Conservation (phyloP, 75 land plant species). For the Cupressus sempervirens region DNA sequence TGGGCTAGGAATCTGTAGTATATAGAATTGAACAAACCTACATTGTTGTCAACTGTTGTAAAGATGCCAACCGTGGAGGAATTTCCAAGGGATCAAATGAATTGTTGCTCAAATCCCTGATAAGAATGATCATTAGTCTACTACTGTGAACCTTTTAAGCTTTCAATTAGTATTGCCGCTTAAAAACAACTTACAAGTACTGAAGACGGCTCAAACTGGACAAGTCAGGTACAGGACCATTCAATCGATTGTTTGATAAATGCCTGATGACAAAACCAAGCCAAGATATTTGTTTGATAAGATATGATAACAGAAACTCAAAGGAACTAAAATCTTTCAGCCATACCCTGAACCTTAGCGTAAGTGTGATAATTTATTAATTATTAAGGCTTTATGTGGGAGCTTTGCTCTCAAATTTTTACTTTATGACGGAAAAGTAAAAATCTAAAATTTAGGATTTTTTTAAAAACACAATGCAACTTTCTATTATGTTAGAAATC, state of each 20-base stretch:
- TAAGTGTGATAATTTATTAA: too few species aligned
- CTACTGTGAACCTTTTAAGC: background rate
- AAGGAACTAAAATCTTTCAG: background rate
- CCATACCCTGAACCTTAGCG: background rate
- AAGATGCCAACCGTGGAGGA: background rate
- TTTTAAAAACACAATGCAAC: too few species aligned
- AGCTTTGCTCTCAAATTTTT: too few species aligned
- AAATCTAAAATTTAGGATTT: too few species aligned
- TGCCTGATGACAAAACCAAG: background rate
- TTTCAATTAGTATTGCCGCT: background rate
- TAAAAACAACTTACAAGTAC: background rate
- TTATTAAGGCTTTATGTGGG: too few species aligned
- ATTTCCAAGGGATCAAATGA: background rate
- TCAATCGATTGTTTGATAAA: background rate
- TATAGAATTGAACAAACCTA: background rate
- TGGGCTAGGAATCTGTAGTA: background rate
- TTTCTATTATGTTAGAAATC: too few species aligned
- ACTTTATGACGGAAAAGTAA: too few species aligned
- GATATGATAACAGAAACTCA: background rate
- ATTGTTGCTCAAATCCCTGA: conserved; percentile 1
- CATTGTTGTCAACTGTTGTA: background rate
- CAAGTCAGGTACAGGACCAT: background rate
- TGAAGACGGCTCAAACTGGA: background rate
- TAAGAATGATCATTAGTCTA: background rate
- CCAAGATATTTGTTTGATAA: too few species aligned